Conservation (phyloP, 2,329 filamentous ascomycete genomes). For the Metarhizium guizhouense region DNA sequence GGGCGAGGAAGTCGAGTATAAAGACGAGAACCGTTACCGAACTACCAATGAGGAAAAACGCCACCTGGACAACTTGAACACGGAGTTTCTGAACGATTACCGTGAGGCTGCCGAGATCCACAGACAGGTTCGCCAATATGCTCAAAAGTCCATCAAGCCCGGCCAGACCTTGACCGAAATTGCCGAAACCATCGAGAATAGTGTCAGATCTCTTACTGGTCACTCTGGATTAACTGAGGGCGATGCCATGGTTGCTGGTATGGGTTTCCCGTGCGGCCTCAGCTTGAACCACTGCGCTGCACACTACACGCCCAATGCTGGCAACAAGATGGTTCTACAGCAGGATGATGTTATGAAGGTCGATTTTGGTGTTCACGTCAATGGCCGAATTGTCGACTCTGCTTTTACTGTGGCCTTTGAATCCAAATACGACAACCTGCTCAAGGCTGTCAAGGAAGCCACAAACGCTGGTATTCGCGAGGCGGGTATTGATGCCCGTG, state of each 20-base stretch:
- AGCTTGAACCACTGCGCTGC: constrained; percentile 80
- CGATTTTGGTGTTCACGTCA: constrained; percentile 74
- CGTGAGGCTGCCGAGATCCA: constrained; percentile 83
- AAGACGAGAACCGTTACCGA: constrained; percentile 65
- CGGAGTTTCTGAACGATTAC: constrained; percentile 72
- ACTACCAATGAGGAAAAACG: constrained; percentile 80
- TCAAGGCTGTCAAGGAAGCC: constrained; percentile 64
- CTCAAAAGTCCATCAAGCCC: constrained; percentile 70
- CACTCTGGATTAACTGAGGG: constrained; percentile 71
- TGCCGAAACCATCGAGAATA: constrained; percentile 78
- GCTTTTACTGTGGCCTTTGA: constrained; percentile 75
- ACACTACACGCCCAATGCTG: constrained; percentile 80
- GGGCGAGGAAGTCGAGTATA: constrained; percentile 71
- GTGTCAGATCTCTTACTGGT: constrained; percentile 67
- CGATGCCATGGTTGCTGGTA: constrained; percentile 67
- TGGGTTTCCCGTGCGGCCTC: constrained; percentile 80
- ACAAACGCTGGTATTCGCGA: constrained; percentile 77
- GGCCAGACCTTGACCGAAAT: constrained; percentile 75
- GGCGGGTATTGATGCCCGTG: constrained; percentile 84
- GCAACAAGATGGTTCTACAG: constrained; percentile 68
- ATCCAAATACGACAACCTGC: constrained; percentile 63
- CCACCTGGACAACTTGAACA: constrained; percentile 72
- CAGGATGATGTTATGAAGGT: constrained; percentile 73
- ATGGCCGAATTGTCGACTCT: constrained; percentile 71
- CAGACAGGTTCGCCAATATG: constrained; percentile 77